Conservation (phyloP, 805 yeast genomes). For the Lipomyces spencermartinsiae region DNA sequence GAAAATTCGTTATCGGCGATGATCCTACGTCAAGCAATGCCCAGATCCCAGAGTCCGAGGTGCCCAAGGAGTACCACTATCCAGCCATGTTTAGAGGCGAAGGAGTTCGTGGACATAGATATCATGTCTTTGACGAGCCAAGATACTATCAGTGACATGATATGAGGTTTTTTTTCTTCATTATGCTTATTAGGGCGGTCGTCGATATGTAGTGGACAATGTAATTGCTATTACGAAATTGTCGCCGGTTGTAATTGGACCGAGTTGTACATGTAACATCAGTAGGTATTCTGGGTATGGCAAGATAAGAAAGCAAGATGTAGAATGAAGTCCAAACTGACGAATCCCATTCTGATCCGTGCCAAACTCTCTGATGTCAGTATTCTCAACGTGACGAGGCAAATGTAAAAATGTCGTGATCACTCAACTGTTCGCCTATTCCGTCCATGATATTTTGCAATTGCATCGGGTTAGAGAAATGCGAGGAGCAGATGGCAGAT, state of each 20-base stretch:
- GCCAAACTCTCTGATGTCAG: not conserved
- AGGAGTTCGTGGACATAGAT: constrained; percentile 91
- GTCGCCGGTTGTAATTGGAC: not conserved
- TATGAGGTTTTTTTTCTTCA: not conserved
- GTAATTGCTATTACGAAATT: not conserved
- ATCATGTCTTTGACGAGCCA: constrained; percentile 95
- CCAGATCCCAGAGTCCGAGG: constrained; percentile 61
- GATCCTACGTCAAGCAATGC: constrained; percentile 60
- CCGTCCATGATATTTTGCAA: too few relatives aligned
- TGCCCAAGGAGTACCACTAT: constrained; percentile 70
- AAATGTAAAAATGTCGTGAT: too few relatives aligned
- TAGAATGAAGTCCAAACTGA: not conserved
- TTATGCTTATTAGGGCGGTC: not conserved
- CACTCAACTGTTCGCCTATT: too few relatives aligned
- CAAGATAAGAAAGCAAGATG: not conserved
- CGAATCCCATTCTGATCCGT: too few relatives aligned
- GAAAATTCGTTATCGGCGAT: constrained; percentile 73
- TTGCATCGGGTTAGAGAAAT: too few relatives aligned
- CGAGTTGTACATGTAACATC: not conserved
- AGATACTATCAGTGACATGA: constrained; percentile 51
- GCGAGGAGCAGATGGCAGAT: too few relatives aligned
- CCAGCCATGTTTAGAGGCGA: constrained; percentile 83
- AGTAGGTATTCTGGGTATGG: not conserved
- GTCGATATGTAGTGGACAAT: not conserved
- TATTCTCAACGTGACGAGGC: too few relatives aligned